phyloP scores from a whole-genome alignment of 176 grass and related monocot genomes.

The Tuctoria greenei region DNA sequence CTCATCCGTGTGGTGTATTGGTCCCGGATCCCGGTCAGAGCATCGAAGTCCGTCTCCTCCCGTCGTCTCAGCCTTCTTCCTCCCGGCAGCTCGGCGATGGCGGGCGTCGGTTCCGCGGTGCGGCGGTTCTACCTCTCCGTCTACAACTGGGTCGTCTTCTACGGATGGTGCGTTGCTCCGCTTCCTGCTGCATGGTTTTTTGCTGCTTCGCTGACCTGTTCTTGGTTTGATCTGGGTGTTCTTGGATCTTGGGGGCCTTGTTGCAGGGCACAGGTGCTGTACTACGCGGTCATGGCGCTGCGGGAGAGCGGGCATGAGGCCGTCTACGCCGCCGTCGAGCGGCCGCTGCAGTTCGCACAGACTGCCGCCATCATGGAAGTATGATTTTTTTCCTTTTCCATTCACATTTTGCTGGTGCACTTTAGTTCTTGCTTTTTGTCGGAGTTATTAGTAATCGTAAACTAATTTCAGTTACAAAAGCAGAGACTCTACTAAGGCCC shows the following conservation, averaged over 20 bases:
- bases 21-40: not conserved
- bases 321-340: conserved; percentile 50
- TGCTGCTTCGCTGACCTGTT: not conserved
- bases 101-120: conserved; percentile 16
- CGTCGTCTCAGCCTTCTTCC: not conserved
- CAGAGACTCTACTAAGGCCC: not conserved
- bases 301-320: conserved; percentile 29
- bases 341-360: conserved; percentile 48
- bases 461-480: not conserved
- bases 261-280: conserved; percentile 54
- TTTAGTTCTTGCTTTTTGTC: not conserved
- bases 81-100: conserved; percentile 28
- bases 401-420: not conserved
- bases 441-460: not conserved
- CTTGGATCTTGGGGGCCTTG: conserved; percentile 7
- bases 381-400: not conserved
- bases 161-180: conserved; percentile 36
- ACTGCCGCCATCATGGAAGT: conserved; percentile 56
- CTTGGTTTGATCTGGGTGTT: conserved; percentile 27
- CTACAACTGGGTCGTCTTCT: conserved; percentile 59
- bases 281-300: conserved; percentile 27
- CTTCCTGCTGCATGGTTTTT: too few species aligned
- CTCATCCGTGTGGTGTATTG: not conserved
- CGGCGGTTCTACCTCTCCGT: conserved; percentile 49
- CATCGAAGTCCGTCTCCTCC: not conserved